These are phyloP conservation scores for Pyrenochaeta sp. DNA, from an alignment of 2,329 filamentous ascomycete genomes.

Conservation along the genomic window DNA sequence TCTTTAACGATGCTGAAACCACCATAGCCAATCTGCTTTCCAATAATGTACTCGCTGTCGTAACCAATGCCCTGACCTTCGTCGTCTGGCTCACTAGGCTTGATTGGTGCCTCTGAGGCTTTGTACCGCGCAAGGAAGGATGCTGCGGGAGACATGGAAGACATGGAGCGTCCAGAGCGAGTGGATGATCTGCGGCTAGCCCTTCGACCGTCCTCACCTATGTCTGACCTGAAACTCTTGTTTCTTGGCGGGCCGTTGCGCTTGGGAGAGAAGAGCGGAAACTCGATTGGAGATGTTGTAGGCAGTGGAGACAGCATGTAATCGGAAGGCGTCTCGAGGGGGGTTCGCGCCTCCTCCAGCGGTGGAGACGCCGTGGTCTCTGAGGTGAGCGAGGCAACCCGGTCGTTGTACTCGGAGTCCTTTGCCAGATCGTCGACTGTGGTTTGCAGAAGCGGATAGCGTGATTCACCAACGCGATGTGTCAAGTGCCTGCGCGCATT, in stretches of 20 bases:
- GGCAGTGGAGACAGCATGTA: constrained; percentile 45
- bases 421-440: constrained; percentile 43
- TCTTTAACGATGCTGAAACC: constrained; percentile 74
- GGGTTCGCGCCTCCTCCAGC: constrained; percentile 49
- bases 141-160: constrained; percentile 65
- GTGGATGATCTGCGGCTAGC: constrained; percentile 52
- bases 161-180: constrained; percentile 56
- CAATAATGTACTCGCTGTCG: constrained; percentile 68
- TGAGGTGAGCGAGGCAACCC: constrained; percentile 53
- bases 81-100: constrained; percentile 64
- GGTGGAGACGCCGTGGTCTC: constrained; percentile 50
- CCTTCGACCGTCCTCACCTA: constrained; percentile 42
- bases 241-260: constrained; percentile 38
- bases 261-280: constrained; percentile 37
- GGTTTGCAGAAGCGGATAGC: constrained; percentile 46
- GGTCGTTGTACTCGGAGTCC: constrained; percentile 38
- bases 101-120: constrained; percentile 44
- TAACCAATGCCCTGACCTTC: constrained; percentile 72
- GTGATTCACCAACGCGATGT: constrained; percentile 31
- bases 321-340: constrained; percentile 42
- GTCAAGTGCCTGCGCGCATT: constrained; percentile 29
- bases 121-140: constrained; percentile 65
- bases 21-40: constrained; percentile 69
- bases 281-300: constrained; percentile 46
- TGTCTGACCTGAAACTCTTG: constrained; percentile 42